Evolutionary conservation across 192 early-diverging fungal species (phyloP), one percentile per base, ranked within the genome.

Genomic region (Coemansia sp.): DNA sequence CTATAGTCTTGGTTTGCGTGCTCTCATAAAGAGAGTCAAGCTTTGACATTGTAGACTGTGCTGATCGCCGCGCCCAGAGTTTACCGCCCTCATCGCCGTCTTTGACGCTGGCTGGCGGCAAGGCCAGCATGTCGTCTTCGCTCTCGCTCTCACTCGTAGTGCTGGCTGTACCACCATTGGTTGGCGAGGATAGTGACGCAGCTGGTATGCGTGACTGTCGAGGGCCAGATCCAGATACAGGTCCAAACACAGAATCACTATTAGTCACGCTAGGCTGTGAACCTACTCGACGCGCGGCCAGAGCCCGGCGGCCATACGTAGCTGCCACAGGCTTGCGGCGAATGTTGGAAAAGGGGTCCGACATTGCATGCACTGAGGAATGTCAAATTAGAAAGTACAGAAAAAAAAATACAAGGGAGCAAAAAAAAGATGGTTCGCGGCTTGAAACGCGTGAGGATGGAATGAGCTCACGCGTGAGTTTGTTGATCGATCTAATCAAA

Each of bases 251-350:
- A 15, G 24, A 15, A 22, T 45, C 62, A 39, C 27, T 45, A 9
- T 17, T 64, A 27, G 62, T 24, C 45, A 27, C 12, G 19, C 38
- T 24, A 11, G 59, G 5, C 59, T 61, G 59, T 6, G 59, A 40
- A 20, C 59, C 75, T n/a, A 73, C 63, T 64, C 80, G 61, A 17
- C 80, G 80, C 9, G 80, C 76, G 31, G 69, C 72, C 48, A 74
- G 62, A 32, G 80, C 76, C 44, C 71, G 77, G 62, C 80, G 80
- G 20, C 80, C 80, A 19, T 83, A 83, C 41, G 80, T 83, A 8
- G 75, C 67, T 11, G 66, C 61, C 2, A 69, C 72, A 1, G 80
- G 72, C 58, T 70, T 77, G 61, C 76, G 80, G 12, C 80, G 80
- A 61, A 83, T 62, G 48, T 51, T 75, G 45, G 71, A 67, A 62